A percentile compares a stretch with the other conserved stretches of the same genome.
These are phyloP conservation scores for Pythium vanterpoolii DNA, from an alignment of 352 stramenopile genomes.

Conservation along the genomic window DNA sequence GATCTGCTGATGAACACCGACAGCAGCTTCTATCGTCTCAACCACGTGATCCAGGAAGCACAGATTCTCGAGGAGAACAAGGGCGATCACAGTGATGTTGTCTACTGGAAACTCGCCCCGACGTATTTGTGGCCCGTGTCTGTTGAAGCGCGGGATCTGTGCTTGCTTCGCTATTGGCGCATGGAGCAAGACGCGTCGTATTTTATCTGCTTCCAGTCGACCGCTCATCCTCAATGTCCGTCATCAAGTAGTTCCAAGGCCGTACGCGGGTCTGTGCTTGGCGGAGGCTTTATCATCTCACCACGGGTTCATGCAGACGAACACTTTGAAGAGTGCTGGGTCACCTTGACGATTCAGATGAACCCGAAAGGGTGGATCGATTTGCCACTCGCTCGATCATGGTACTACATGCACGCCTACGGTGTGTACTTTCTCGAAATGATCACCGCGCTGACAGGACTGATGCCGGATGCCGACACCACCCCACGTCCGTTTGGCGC, in stretches of 20 bases:
- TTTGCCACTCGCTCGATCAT: slow-evolving; percentile 45
- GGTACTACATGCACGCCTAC: slow-evolving; percentile 78
- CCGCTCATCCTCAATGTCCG: slow-evolving; percentile 56
- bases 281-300: slow-evolving; percentile 71
- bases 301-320: slow-evolving; percentile 46
- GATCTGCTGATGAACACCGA: slow-evolving; percentile 72
- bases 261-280: slow-evolving; percentile 63
- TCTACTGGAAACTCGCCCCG: slow-evolving; percentile 70
- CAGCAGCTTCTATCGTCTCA: slow-evolving; percentile 68
- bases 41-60: slow-evolving; percentile 71
- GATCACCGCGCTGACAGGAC: slow-evolving; percentile 42
- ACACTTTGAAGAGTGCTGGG: slow-evolving; percentile 69
- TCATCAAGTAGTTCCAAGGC: slow-evolving; percentile 13
- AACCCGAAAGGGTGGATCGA: slow-evolving; percentile 83
- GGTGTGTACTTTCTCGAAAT: slow-evolving; percentile 76
- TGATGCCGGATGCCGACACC: slow-evolving; percentile 5
- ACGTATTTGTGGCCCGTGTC: slow-evolving; percentile 73
- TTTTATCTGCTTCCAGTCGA: slow-evolving; percentile 87
- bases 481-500: slow-evolving; percentile 14
- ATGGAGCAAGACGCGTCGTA: slow-evolving; percentile 80
- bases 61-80: slow-evolving; percentile 61
- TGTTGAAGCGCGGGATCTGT: slow-evolving; percentile 67
- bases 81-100: slow-evolving; percentile 71
- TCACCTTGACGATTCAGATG: slow-evolving; percentile 77
- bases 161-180: slow-evolving; percentile 77